These are phyloP conservation scores for Balansia obtecta DNA, from an alignment of 2,329 filamentous ascomycete genomes.

Conservation along the genomic window DNA sequence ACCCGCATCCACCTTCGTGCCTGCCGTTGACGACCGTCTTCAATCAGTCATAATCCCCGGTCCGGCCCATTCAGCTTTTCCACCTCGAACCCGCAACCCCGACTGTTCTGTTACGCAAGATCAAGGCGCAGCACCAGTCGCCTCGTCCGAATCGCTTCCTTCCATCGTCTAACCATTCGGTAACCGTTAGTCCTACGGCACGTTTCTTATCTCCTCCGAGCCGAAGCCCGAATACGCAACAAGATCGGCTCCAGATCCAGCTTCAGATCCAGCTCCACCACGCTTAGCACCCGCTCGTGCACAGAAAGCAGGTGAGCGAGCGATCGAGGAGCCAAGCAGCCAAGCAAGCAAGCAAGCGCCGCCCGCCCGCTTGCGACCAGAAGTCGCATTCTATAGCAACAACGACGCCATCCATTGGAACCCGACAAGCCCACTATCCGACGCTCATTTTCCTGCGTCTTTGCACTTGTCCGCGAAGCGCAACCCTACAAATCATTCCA, in stretches of 20 bases:
- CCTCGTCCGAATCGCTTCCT: neutral
- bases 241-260: neutral
- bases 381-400: neutral
- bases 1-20: constrained; percentile 1
- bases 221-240: neutral
- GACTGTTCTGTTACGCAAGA: constrained; percentile 7
- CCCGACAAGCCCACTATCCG: neutral
- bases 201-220: constrained; percentile 4
- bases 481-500: constrained; percentile 23
- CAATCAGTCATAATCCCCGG: constrained; percentile 2
- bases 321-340: neutral
- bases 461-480: constrained; percentile 7
- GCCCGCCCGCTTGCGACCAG: neutral
- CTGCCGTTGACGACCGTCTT: neutral
- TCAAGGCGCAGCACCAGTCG: constrained; percentile 4
- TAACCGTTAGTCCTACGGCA: constrained; percentile 6
- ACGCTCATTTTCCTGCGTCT: neutral
- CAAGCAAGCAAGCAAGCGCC: constrained; percentile 1
- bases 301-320: too few relatives aligned
- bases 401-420: constrained; percentile 4
- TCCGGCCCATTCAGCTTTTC: constrained; percentile 4
- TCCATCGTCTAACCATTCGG: neutral
- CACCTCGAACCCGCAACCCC: constrained; percentile 9
- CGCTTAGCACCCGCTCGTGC: too few relatives aligned
- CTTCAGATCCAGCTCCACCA: neutral